A percentile compares a stretch with the other conserved stretches of the same genome.
Evolutionary conservation across 495 filamentous ascomycete species (phyloP).

Genomic region (Penicillium flavigenum): DNA sequence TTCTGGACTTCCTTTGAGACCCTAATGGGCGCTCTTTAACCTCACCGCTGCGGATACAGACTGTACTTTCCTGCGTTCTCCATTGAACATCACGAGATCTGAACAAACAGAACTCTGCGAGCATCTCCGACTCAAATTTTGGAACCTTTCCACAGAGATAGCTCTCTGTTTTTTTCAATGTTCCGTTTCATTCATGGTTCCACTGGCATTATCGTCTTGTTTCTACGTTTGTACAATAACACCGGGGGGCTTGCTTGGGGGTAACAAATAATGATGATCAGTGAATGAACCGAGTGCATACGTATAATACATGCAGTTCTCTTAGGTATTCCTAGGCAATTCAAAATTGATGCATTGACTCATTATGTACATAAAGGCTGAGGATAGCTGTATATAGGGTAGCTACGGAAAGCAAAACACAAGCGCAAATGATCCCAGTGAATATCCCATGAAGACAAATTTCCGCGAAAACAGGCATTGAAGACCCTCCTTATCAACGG

Average conservation of each 20-base stretch:
- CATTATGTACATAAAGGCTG: not conserved
- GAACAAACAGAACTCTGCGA: not conserved
- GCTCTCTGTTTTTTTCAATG: not conserved
- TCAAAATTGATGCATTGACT: not conserved
- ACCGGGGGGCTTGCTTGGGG: not conserved
- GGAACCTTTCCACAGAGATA: not conserved
- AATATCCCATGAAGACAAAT: slow-evolving; percentile 2
- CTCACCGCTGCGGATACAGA: not conserved
- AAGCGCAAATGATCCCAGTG: not conserved
- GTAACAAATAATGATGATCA: not conserved
- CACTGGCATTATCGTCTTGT: not conserved
- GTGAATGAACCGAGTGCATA: not conserved
- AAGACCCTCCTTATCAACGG: not conserved
- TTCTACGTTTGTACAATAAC: not conserved
- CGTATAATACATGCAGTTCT: not conserved
- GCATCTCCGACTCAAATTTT: not conserved
- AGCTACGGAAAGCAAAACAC: not conserved
- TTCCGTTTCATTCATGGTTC: not conserved
- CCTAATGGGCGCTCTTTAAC: too few relatives aligned
- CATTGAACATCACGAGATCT: not conserved
- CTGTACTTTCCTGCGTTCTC: not conserved
- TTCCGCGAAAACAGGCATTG: not conserved
- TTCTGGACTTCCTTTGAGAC: too few relatives aligned
- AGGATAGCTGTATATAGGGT: not conserved
- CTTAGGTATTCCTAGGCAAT: not conserved